Base-by-base conservation (phyloP, 2,329 filamentous ascomycete genomes). In the Aspergillus tamarii region DNA sequence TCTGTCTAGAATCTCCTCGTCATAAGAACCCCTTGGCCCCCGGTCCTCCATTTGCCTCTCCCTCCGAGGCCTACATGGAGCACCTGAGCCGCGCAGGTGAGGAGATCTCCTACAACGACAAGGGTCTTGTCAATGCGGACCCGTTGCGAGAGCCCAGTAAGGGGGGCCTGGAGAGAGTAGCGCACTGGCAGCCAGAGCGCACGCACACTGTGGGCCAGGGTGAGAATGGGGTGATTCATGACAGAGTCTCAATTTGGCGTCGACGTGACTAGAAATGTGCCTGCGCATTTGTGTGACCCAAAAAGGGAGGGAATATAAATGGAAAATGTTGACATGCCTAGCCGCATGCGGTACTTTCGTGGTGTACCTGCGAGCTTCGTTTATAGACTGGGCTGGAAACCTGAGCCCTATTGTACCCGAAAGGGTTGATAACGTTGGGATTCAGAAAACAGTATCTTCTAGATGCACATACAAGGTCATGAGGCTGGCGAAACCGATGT, bases 1-100 rank as follows among this genome's bases (percentile, higher is more conserved):
- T 89, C 57, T 89, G 87, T 77, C 84, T 96, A 66, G 92, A 96
- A 74, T 96, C 90, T 75, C 92, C 92, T 14, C 88, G 89, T 1
- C 84, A 86, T 66, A 94, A 94, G 76, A 83, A 86, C 46, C 84
- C 89, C 10, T 82, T 82, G 14, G 83, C 85, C 14, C 83, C 84
- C 12, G 92, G 92, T 0, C 92, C 92, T 16, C 92, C 92, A 1
- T 93, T 87, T 84, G 88, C 89, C 12, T 79, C 92, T 53, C 86
- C 87, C 14, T 84, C 90, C 1, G 84, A 87, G 65, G 85, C 91
- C 36, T 94, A 96, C 76, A 80, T 88, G 70, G 88, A 87, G 66
- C 88, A 94, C 69, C 83, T 96, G 52, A 84, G 84, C 60, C 83
- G 85, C 55, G 92, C 92, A 0, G 92, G 92, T 2, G 82, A 88